phyloP scores from a whole-genome alignment of 176 grass and related monocot genomes.

The Musa acuminata region DNA sequence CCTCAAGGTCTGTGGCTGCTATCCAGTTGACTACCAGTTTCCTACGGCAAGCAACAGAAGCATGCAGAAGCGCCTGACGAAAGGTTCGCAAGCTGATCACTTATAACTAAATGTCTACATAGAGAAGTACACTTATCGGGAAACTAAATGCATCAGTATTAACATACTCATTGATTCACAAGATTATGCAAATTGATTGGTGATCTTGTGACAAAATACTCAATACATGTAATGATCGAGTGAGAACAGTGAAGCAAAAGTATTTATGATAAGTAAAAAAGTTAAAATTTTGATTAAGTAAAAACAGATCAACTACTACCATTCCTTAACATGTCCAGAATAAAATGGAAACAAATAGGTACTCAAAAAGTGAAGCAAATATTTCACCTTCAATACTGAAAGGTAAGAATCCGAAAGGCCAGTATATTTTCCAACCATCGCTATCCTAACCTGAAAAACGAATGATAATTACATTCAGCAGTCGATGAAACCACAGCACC shows the following conservation, averaged over 20 bases:
- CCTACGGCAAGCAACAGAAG: constrained; percentile 33
- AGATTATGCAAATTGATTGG: not conserved
- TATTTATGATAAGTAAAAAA: not conserved
- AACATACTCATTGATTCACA: not conserved
- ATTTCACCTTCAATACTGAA: constrained; percentile 39
- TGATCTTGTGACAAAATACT: not conserved
- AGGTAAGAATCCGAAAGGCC: constrained; percentile 45
- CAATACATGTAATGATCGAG: not conserved
- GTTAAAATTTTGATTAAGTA: no score
- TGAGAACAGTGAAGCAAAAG: not conserved
- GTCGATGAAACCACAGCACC: constrained; percentile 2
- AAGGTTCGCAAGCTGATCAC: not conserved
- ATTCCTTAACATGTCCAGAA: not conserved
- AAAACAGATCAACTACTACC: no score
- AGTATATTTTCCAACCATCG: constrained; percentile 46
- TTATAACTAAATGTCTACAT: constrained; percentile 5
- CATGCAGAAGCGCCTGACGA: constrained; percentile 44
- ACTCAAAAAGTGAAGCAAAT: not conserved
- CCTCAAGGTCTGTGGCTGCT: constrained; percentile 34
- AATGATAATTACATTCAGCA: constrained; percentile 2
- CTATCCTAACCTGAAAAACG: constrained; percentile 33
- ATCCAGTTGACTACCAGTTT: constrained; percentile 43
- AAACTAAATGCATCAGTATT: not conserved
- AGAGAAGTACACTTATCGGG: not conserved
- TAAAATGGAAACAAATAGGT: not conserved